These are phyloP conservation scores for Cytidiella melzeri DNA, from an alignment of 768 basidiomycete genomes.

Conservation along the genomic window DNA sequence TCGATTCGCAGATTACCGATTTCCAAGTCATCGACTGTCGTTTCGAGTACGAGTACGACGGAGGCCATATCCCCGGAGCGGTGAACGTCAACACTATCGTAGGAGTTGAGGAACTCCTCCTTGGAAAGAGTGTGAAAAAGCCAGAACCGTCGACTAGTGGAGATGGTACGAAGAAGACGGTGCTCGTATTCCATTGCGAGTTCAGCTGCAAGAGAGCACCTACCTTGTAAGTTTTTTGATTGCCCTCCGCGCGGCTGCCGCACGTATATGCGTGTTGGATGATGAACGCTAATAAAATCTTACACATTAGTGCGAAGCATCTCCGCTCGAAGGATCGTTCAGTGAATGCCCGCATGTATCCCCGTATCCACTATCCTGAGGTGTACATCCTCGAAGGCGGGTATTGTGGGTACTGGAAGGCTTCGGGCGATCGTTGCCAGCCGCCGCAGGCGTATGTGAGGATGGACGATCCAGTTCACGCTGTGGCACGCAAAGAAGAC, in stretches of 20 bases:
- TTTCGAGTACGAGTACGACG: slow-evolving; percentile 93
- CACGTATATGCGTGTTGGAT: neutral
- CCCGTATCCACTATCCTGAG: slow-evolving; percentile 92
- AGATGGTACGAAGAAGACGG: slow-evolving; percentile 65
- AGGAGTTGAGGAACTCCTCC: slow-evolving; percentile 75
- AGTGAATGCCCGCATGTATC: slow-evolving; percentile 84
- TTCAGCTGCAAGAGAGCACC: slow-evolving; percentile 94
- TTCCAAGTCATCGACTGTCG: slow-evolving; percentile 92
- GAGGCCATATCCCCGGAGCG: slow-evolving; percentile 90
- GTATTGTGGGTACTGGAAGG: slow-evolving; percentile 82
- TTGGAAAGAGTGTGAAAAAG: slow-evolving; percentile 48
- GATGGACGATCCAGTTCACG: slow-evolving; percentile 92
- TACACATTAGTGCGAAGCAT: slow-evolving; percentile 83
- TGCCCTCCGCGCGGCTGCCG: too few relatives aligned
- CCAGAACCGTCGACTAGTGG: slow-evolving; percentile 72
- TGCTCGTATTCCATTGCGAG: slow-evolving; percentile 97
- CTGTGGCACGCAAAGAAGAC: slow-evolving; percentile 75
- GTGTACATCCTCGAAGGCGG: slow-evolving; percentile 96
- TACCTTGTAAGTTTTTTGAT: slow-evolving; percentile 82
- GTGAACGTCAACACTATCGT: slow-evolving; percentile 83
- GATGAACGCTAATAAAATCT: neutral
- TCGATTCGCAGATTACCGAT: slow-evolving; percentile 52
- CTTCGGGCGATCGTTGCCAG: slow-evolving; percentile 63
- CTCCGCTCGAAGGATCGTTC: slow-evolving; percentile 86
- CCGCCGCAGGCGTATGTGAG: slow-evolving; percentile 72